Base-by-base conservation (phyloP, 805 yeast genomes). In the Huiozyma sinensis region DNA sequence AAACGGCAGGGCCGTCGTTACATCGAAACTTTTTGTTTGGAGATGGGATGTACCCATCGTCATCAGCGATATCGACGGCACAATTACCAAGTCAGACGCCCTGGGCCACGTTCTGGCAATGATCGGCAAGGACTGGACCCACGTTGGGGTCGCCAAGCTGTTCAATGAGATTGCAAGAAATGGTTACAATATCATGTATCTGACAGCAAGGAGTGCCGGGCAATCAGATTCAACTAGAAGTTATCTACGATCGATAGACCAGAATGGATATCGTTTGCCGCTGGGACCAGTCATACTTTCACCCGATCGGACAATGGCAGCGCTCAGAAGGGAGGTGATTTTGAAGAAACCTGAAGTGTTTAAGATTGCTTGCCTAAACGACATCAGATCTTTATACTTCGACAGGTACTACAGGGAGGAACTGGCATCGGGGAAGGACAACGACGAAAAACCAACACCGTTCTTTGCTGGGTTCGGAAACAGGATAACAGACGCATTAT, bases 401-500 rank as follows among this genome's bases (percentile, higher is more conserved):
- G 56, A 50, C n/a, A 46, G 44, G 38, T 42, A 17, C 12, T 33
- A 36, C 12, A 39, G 36, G 9, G 31, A 33, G 7, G 40, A 43
- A 13, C 13, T 32, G 17, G 44, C 39, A 12, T 36, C 33, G 40
- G 31, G 33, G 38, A 36, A 27, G 10, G 44, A 35, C 6, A 46
- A 47, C 7, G 70, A 69, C 11, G 77, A 72, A 36, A 73, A 68
- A 32, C 67, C 75, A 40, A 83, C 90, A 0, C 96, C 97, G 4
- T 92, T 92, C 57, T 88, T 86, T 63, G 98, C 98, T 10, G 98
- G 98, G 0, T 92, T 92, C 63, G 98, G 98, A 30, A 92, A 92
- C 59, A 71, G 95, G 51, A 92, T 92, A 47, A 92, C 98, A 2
- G 98, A 92, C 66, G 97, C 97, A 6, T 74, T 92, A 43, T 85